Base-by-base conservation (phyloP, 805 yeast genomes). In the Zygoascus bituminiphila region DNA sequence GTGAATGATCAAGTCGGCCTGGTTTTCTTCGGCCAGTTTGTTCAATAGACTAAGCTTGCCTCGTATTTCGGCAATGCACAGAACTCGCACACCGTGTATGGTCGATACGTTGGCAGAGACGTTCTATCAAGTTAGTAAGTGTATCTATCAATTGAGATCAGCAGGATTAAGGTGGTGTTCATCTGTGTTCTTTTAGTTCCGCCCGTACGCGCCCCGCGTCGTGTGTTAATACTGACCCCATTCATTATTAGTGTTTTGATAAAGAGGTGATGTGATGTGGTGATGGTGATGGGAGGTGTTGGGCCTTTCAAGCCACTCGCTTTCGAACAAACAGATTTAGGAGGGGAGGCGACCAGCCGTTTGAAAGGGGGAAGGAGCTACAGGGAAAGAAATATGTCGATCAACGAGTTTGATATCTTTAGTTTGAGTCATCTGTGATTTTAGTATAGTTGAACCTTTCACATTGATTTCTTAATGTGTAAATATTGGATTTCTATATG, bases 1-100 rank as follows among this genome's bases (percentile, higher is more conserved):
- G 58, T 83, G 88, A 12, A 83, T 69, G 23, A 83, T 73, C 20
- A 75, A 56, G 37, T 73, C 72, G 2, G 84, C 84, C 1, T 63
- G 50, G 52, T 74, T 69, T 42, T 64, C 59, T 5, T 50, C 52
- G 0, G 81, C 84, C 26, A 81, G 68, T 25, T 59, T 63, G 58
- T 81, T 79, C 50, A 80, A 57, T 10, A 67, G 61, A 1, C 76
- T 64, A 21, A 81, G 61, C 48, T 77, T 72, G 7, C 73, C 84
- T 23, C 84, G 68, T 12, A 76, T 67, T 52, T 79, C 84, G 0
- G 84, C 81, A 6, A 78, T 66, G 44, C 76, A 68, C 14, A 76
- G 69, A 17, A 76, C 65, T 21, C 75, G 64, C 31, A 62, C 49
- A 7, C 59, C 59, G 19, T 49, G 46, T 24, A 55, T 51, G 25